These are phyloP conservation scores for Calvatia gigantea DNA, from an alignment of 768 basidiomycete species.

Conservation along the genomic window DNA sequence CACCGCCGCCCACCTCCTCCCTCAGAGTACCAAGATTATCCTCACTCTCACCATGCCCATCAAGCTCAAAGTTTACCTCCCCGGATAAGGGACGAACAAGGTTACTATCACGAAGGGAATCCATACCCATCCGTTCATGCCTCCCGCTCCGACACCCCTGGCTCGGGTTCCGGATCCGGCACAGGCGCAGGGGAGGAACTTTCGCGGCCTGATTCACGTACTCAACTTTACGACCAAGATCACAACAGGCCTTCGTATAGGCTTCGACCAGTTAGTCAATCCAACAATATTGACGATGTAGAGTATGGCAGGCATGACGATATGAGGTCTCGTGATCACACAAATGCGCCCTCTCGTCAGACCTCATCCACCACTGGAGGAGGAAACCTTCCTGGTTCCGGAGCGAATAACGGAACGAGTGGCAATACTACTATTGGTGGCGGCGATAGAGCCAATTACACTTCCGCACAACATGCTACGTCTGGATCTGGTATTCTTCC, in stretches of 20 bases:
- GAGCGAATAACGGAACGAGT: slow-evolving; percentile 10
- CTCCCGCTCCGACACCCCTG: slow-evolving; percentile 58
- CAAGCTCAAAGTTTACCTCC: slow-evolving; percentile 3
- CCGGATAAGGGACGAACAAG: slow-evolving; percentile 33
- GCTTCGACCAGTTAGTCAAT: slow-evolving; percentile 47
- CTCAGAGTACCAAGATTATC: slow-evolving; percentile 30
- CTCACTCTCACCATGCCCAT: slow-evolving; percentile 5
- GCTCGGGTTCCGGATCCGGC: slow-evolving; percentile 50
- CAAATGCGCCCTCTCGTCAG: neutral
- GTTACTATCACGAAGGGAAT: slow-evolving; percentile 32
- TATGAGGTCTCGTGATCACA: slow-evolving; percentile 32
- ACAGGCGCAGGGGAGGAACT: slow-evolving; percentile 41
- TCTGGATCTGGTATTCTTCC: neutral
- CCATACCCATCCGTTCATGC: slow-evolving; percentile 29
- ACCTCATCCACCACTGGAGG: neutral
- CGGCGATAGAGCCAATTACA: slow-evolving; percentile 28
- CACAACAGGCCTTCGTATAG: slow-evolving; percentile 39
- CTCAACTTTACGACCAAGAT: slow-evolving; percentile 46
- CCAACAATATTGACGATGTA: slow-evolving; percentile 36
- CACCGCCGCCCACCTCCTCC: slow-evolving; percentile 26
- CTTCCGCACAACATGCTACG: slow-evolving; percentile 5
- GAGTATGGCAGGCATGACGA: slow-evolving; percentile 53
- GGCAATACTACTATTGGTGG: slow-evolving; percentile 20
- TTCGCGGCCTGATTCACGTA: slow-evolving; percentile 50
- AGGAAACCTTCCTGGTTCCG: slow-evolving; percentile 30